Evolutionary conservation across 106 monocot species (phyloP).

Genomic region (Chionographis japonica): DNA sequence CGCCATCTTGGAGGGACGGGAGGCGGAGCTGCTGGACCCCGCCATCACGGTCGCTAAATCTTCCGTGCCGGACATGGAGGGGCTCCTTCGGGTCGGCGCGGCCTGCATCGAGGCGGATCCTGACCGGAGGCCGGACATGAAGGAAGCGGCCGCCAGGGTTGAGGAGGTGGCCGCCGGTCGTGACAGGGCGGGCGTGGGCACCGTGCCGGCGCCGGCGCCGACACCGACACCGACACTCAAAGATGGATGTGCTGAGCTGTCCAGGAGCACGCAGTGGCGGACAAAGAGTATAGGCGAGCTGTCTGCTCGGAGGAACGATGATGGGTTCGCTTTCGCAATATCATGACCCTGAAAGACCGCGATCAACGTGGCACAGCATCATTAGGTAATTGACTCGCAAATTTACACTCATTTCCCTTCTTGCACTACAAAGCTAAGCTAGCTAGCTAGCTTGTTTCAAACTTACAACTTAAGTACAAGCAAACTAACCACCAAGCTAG

Average conservation of each 20-base stretch:
- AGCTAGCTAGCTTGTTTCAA: too few species aligned
- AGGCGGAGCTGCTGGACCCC: slow-evolving; percentile 58
- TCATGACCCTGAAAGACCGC: slow-evolving; percentile 9
- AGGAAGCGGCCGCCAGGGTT: slow-evolving; percentile 34
- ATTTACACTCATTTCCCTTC: too few species aligned
- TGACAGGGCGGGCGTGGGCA: background rate
- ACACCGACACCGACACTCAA: slow-evolving; percentile 14
- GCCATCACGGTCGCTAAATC: slow-evolving; percentile 17
- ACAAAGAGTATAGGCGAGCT: slow-evolving; percentile 8
- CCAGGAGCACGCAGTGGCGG: slow-evolving; percentile 1
- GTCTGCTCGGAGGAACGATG: slow-evolving; percentile 6
- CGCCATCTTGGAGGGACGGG: slow-evolving; percentile 29
- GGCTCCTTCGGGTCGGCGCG: slow-evolving; percentile 35
- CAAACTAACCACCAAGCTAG: too few species aligned
- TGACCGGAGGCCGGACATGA: slow-evolving; percentile 30
- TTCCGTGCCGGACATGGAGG: slow-evolving; percentile 33
- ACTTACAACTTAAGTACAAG: too few species aligned
- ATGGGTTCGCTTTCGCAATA: slow-evolving; percentile 15
- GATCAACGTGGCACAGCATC: too few species aligned
- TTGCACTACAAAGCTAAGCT: too few species aligned
- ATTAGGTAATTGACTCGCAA: too few species aligned
- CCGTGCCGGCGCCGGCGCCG: too few species aligned
- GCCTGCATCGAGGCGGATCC: slow-evolving; percentile 32
- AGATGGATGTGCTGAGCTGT: background rate
- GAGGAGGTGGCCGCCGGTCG: background rate